Base-by-base conservation (phyloP, 2,329 filamentous ascomycete species). In the Lasiodiplodia gonubiensis region DNA sequence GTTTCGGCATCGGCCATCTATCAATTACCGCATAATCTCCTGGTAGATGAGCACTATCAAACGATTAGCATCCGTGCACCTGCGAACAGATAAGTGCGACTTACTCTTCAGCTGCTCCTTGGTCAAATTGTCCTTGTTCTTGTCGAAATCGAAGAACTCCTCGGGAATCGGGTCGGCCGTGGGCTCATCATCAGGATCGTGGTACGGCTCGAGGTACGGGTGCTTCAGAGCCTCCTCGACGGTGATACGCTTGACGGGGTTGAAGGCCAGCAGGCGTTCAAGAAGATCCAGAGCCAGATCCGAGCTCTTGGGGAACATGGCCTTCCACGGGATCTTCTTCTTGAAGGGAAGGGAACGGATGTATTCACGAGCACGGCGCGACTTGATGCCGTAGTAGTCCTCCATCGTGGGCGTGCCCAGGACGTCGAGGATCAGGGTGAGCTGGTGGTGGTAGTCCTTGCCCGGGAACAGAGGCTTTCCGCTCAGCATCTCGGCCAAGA, bases 301-400 rank as follows among this genome's bases (percentile, higher is more conserved):
- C n/a, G 94, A 97, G n/a, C 94, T 97, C 86, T 97, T 97, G 72
- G 95, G 94, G 86, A 99, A 99, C 80, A 99, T 89, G 53, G 91
- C 92, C 79, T 95, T 92, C 88, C 97, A 95, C 0, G 95, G 94
- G 57, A 98, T 96, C 89, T 98, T 98, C 90, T 98, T 98, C 89
- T 98, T 98, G 86, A 98, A 98, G 21, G 95, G 94, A 55, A 98
- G 87, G 65, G 94, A 97, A 70, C 95, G 93, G 78, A 99, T 99
- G 83, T 99, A 99, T 82, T 99, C 95, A 71, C 95, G 89, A 61
- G 95, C 95, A 76, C 95, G 92, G 72, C 95, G 92, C 65, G 95
- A 98, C 84, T 99, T 99, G 88, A 99, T 99, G 71, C 95, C 95
- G 75, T 99, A 99, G 86, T 99, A 99, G 79, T 99, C 95, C 80